Conservation (phyloP, 805 yeast genomes). For the Metschnikowia noctiluminum region DNA sequence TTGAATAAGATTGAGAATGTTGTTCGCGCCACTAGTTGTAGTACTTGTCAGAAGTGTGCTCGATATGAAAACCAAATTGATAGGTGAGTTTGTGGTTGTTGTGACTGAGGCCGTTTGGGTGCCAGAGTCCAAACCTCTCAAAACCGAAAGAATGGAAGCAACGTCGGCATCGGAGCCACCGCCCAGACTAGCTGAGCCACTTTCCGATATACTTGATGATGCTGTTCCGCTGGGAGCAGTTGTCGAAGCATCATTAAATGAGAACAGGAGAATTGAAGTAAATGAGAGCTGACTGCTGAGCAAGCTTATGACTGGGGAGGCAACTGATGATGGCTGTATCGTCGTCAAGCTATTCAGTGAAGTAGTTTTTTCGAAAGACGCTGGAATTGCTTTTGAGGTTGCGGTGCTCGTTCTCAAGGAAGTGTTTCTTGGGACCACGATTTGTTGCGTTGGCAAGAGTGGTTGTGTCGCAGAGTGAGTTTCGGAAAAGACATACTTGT, state of each 20-base stretch:
- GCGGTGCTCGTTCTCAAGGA: neutral
- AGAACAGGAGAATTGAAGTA: neutral
- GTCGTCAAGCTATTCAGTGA: neutral
- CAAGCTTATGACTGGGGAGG: neutral
- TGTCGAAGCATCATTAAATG: slow-evolving; percentile 1
- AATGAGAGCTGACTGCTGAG: neutral
- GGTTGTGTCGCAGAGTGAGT: slow-evolving; percentile 18
- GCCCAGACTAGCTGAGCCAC: neutral
- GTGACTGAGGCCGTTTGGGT: neutral
- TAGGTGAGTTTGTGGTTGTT: neutral
- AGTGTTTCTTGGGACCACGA: slow-evolving; percentile 16
- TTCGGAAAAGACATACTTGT: slow-evolving; percentile 30
- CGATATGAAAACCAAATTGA: neutral
- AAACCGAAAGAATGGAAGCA: slow-evolving; percentile 13
- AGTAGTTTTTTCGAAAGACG: neutral
- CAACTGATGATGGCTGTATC: neutral
- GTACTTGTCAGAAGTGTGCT: neutral
- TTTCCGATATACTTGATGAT: neutral
- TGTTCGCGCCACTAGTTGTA: neutral
- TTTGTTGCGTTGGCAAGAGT: slow-evolving; percentile 15
- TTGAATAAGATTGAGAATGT: slow-evolving; percentile 5
- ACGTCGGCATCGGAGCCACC: slow-evolving; percentile 12
- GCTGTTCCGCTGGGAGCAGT: neutral
- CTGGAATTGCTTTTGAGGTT: neutral
- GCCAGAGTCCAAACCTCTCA: slow-evolving; percentile 6